Evolutionary conservation across 805 yeast species (phyloP), one percentile per base, ranked within the genome.

Genomic region (Debaryomyces maramus): DNA sequence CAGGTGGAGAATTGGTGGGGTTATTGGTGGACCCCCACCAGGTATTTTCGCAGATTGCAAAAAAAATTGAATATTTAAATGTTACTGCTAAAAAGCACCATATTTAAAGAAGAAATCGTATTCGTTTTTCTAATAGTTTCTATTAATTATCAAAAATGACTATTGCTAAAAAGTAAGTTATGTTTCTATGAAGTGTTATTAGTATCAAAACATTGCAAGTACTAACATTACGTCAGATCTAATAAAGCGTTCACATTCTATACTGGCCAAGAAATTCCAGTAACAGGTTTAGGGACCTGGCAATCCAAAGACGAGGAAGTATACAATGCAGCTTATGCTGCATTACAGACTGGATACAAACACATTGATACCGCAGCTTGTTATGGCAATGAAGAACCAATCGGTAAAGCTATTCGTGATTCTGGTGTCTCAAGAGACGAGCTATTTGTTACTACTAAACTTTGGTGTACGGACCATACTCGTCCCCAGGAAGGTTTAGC

Each of bases 321-420:
- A 20, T 65, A 69, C 51, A 60, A 66, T 18, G 75, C 90, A 13
- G 86, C 81, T 27, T 55, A 63, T 26, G 53, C 67, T 20, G 91
- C 91, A 8, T 53, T 81, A 43, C 63, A 81, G 45, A 65, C 67
- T 24, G 89, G 89, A 20, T 83, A 83, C 65, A 74, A 79, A 48
- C 95, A 86, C 60, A 81, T 87, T 47, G 95, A 86, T 61, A 78
- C 88, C 16, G 93, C 95, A 22, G 78, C 80, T 28, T 71, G 73
- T 35, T 86, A 85, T 63, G 66, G 71, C 7, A 85, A 84, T 54
- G 91, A 85, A 60, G 80, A 58, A 36, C 76, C 73, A 38, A 83
- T 84, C 36, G 87, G 88, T 16, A 62, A 61, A 44, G 77, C 71
- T 3, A 63, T 75, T 39, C 72, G 62, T 39, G 81, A 78, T 38